Evolutionary conservation across 805 yeast genomes (phyloP), one percentile per base, ranked within the genome.

Genomic region (Hanseniaspora guilliermondii): DNA sequence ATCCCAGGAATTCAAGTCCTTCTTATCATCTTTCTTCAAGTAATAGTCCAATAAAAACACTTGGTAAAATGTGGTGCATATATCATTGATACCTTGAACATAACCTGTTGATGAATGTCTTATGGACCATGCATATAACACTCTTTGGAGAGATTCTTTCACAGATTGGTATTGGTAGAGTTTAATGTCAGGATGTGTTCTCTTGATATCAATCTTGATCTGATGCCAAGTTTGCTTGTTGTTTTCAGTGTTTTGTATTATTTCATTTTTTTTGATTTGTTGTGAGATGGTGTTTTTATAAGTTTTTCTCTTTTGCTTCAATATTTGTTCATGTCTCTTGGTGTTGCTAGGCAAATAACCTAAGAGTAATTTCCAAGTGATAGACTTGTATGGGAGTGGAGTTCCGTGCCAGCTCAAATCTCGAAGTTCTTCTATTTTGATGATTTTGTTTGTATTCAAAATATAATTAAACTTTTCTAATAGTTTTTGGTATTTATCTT

Each of bases 21-120:
- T 69, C 27, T 68, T 73, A 24, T 73, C 73, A 25, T 65, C 64
- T 6, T 73, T 70, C 37, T 59, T 60, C 7, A 66, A 61, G 33
- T 81, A 65, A 66, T 89, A 88, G 56, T 81, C 80, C 2, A 80
- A 73, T 47, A 93, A 66, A 62, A 91, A 91, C 0, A 88, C 82
- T 68, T 91, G 95, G 67, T 77, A 88, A 65, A 93, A 87, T 3
- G 98, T 97, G 1, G 97, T 91, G 16, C 82, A 87, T 49, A 91
- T 73, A 69, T 91, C 98, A 66, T 91, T 91, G 50, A 91, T 91
- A 27, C 98, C 98, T 70, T 91, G 98, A 21, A 91, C 98, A 67
- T 91, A 91, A 16, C 98, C 98, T 64, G 93, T 82, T 6, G 97
- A 96, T 1, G 98, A 97, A 65, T 93, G 97, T 60, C 97, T 76